Evolutionary conservation across 1,284 basidiomycete species (phyloP), one percentile per base, ranked within the genome.

Genomic region (Mycena sp.): DNA sequence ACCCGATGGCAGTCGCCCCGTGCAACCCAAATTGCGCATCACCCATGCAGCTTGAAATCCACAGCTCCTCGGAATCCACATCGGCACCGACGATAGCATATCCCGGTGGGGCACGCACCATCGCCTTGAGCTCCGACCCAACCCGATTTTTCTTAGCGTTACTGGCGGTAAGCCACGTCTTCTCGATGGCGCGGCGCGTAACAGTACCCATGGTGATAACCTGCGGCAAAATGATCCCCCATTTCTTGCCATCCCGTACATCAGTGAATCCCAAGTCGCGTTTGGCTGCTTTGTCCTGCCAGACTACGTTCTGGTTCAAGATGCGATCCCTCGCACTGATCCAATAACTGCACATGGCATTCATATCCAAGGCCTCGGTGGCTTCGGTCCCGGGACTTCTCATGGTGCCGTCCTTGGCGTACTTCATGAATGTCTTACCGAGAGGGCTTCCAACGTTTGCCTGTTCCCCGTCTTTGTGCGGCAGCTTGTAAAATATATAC

Each of bases 41-140:
- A 4, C 97, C 97, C 95, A 99, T 98, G 64, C 96, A 95, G 72
- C 94, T 96, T 48, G 96, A 98, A 70, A 99, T 99, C 98, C 98
- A 99, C 25, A 99, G 83, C 77, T 99, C 98, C 78, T 99, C 96
- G 30, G 95, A 98, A 77, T 99, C 97, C 21, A 99, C 98, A 76
- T 99, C 98, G 0, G 98, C 98, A 11, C 98, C 98, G 23, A 99
- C 96, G 63, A 99, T 94, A 3, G 92, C 87, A 76, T 97, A 99
- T 0, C 97, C 97, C 0, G 89, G 86, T 1, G 98, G 97, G 0
- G 97, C 96, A 37, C 92, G 90, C 23, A 99, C 90, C 95, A 99
- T 98, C 0, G 96, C 91, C 77, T 99, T 99, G 64, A 99, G 87
- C 78, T 99, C 98, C 0, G 95, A 98, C 1, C 98, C 98, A 16